Conservation (phyloP, 139 green algal species). For the Chlorella sp. region DNA sequence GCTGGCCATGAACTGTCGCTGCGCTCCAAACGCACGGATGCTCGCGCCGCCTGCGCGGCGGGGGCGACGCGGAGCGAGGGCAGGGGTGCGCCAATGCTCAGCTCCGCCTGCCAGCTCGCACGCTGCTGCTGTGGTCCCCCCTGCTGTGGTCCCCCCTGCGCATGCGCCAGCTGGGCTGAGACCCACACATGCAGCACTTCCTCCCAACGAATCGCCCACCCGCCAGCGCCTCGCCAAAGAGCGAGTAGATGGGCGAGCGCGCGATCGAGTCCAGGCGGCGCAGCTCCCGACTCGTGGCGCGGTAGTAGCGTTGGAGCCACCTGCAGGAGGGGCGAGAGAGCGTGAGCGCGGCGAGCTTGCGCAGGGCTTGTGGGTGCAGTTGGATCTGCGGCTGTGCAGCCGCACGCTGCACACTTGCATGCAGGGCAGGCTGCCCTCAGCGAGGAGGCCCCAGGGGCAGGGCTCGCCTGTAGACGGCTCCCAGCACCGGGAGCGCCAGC, state of each 20-base stretch:
- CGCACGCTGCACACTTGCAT: too few species aligned
- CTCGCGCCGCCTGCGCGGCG: slow-evolving; percentile 45
- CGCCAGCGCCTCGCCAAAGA: too few species aligned
- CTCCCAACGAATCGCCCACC: slow-evolving; percentile 23
- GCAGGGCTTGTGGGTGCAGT: neutral
- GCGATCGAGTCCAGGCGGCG: slow-evolving; percentile 67
- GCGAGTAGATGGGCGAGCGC: slow-evolving; percentile 71
- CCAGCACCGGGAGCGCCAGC: slow-evolving; percentile 59
- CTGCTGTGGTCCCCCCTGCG: too few species aligned
- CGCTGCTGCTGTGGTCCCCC: too few species aligned
- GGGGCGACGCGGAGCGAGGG: too few species aligned
- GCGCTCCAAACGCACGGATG: slow-evolving; percentile 58
- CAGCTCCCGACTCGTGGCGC: slow-evolving; percentile 64
- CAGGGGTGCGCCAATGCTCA: too few species aligned
- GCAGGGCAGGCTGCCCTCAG: too few species aligned
- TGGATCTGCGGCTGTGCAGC: too few species aligned
- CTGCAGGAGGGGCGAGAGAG: slow-evolving; percentile 7
- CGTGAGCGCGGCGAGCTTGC: neutral
- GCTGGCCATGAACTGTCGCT: slow-evolving; percentile 40
- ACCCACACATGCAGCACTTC: too few species aligned
- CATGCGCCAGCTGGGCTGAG: too few species aligned
- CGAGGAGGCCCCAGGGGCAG: too few species aligned
- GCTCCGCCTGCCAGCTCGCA: too few species aligned
- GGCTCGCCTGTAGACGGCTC: slow-evolving; percentile 47
- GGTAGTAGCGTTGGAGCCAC: slow-evolving; percentile 68